These are phyloP conservation scores for Aspergillus calidoustus DNA, from an alignment of 2,329 filamentous ascomycete species.

Conservation along the genomic window DNA sequence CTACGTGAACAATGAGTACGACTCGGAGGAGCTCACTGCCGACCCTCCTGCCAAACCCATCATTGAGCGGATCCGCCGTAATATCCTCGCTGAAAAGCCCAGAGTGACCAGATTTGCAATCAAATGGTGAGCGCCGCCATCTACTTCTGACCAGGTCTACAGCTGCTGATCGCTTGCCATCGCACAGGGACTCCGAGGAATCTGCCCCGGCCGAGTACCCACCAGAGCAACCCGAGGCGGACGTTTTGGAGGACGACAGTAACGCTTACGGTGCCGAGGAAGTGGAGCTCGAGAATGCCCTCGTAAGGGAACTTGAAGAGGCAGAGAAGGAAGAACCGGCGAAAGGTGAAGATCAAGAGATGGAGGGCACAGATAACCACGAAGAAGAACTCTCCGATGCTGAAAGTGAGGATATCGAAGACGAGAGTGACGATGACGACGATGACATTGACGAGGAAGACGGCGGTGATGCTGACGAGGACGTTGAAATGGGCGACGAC, in stretches of 20 bases:
- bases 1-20: constrained; percentile 99
- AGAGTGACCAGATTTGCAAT: constrained; percentile 97
- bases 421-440: constrained; percentile 74
- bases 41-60: constrained; percentile 92
- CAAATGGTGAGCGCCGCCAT: constrained; percentile 74
- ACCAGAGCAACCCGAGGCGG: constrained; percentile 95
- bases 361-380: constrained; percentile 70
- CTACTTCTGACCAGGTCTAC: not conserved
- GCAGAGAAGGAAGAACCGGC: constrained; percentile 47
- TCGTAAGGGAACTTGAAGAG: constrained; percentile 56
- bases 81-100: constrained; percentile 95
- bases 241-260: constrained; percentile 78
- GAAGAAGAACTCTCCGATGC: constrained; percentile 75
- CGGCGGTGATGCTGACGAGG: constrained; percentile 61
- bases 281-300: constrained; percentile 71
- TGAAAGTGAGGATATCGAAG: constrained; percentile 78
- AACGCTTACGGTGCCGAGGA: constrained; percentile 91
- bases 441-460: constrained; percentile 70
- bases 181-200: constrained; percentile 88
- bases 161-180: constrained; percentile 5
- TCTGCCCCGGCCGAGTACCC: constrained; percentile 95
- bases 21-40: constrained; percentile 82
- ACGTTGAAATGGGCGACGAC: constrained; percentile 63
- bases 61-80: constrained; percentile 88
- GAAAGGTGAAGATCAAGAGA: constrained; percentile 68